Conservation (phyloP, 306 rosid species). For the Cucurbita pepo region DNA sequence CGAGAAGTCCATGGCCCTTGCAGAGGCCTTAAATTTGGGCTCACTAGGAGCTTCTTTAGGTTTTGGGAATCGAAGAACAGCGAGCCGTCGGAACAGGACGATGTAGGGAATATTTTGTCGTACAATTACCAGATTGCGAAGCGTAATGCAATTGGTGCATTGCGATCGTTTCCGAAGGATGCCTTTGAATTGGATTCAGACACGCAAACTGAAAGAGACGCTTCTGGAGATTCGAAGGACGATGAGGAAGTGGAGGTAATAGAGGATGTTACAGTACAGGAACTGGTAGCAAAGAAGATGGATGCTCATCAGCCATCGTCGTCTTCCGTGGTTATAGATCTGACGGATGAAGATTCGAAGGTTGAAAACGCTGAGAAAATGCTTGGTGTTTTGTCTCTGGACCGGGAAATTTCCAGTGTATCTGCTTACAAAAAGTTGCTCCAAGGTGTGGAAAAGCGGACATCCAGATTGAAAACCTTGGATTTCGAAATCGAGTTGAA, state of each 20-base stretch:
- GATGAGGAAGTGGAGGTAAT: slow-evolving; percentile 37
- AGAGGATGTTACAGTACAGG: slow-evolving; percentile 23
- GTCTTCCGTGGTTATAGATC: slow-evolving; percentile 29
- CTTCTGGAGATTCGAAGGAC: slow-evolving; percentile 35
- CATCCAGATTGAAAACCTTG: slow-evolving; percentile 16
- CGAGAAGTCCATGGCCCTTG: slow-evolving; percentile 70
- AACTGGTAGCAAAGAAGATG: slow-evolving; percentile 15
- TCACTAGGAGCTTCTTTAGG: background rate
- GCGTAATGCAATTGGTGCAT: slow-evolving; percentile 15
- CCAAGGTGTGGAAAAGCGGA: slow-evolving; percentile 16
- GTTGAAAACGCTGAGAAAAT: slow-evolving; percentile 23
- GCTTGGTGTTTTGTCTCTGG: slow-evolving; percentile 21
- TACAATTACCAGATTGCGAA: slow-evolving; percentile 15
- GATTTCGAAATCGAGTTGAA: slow-evolving; percentile 29
- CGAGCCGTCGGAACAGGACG: background rate
- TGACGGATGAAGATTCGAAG: slow-evolving; percentile 24
- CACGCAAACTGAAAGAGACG: slow-evolving; percentile 5
- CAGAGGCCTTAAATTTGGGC: slow-evolving; percentile 27
- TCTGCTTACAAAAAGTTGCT: slow-evolving; percentile 58
- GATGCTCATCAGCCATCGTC: slow-evolving; percentile 23
- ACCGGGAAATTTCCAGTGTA: slow-evolving; percentile 10
- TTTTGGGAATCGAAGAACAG: slow-evolving; percentile 1
- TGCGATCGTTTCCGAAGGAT: slow-evolving; percentile 3
- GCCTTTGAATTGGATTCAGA: slow-evolving; percentile 44
- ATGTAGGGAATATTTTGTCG: slow-evolving; percentile 22